Base-by-base conservation (phyloP, 331 rosid species). In the Ulmus americana region DNA sequence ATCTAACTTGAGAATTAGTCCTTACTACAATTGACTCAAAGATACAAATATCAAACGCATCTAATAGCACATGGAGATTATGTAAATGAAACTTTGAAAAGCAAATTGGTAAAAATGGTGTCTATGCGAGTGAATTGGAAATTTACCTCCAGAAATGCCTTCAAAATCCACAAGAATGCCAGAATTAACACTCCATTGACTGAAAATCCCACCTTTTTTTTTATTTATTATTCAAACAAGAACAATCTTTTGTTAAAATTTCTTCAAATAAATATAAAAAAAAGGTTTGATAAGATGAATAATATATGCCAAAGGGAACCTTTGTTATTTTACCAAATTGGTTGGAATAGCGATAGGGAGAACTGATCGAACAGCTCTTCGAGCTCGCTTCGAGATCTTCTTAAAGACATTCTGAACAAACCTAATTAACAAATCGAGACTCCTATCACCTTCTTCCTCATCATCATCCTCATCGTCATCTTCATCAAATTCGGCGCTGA, bases 61-160 rank as follows among this genome's bases (percentile, higher is more conserved):
- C 10, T 42, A 50, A 38, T 6, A 22, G 45, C 65, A 48, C 20
- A 64, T 15, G 22, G 13, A 72, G 50, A 12, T 14, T 6, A 46
- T 15, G 51, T 16, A 11, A n/a, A 2, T 39, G 13, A 41, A 49
- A 71, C 5, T 38, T 20, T 28, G 39, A 54, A 14, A 28, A 47
- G 10, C 28, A 72, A 35, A 67, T 42, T 10, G n/a, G 43, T 2
- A 14, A 52, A 45, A 51, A 55, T 16, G 14, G 48, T 0, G 38
- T 46, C 15, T 45, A 7, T 5, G 15, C 5, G 52, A 54, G 55
- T 2, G 43, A 70, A 39, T 56, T 10, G 10, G 50, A 39, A 60
- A 22, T 39, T 39, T 80, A 89, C 96, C 95, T 84, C 87, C 57
- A 89, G 90, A 77, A 89, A 86, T n/a, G 91, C 95, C 86, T 82